phyloP scores from a whole-genome alignment of 2,329 filamentous ascomycete genomes.

The Neonectria hederae region DNA sequence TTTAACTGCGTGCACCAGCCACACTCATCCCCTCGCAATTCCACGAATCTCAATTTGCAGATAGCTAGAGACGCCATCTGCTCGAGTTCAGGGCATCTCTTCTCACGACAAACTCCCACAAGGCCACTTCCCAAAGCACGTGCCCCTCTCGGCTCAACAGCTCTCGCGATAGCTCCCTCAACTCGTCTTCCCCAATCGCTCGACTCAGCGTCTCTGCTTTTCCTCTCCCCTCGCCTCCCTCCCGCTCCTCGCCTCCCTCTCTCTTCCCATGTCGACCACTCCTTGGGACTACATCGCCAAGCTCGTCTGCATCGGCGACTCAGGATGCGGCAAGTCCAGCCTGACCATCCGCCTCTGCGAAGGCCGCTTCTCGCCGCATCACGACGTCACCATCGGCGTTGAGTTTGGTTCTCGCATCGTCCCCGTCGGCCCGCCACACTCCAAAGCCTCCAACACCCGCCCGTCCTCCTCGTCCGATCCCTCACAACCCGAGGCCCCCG shows the following conservation, averaged over 20 bases:
- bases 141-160: conserved; percentile 15
- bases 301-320: conserved; percentile 97
- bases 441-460: conserved; percentile 52
- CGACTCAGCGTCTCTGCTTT: neutral
- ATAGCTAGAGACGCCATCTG: conserved; percentile 6
- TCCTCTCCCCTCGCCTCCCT: neutral
- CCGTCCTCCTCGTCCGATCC: conserved; percentile 32
- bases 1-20: conserved; percentile 6
- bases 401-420: conserved; percentile 96
- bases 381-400: conserved; percentile 97
- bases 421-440: conserved; percentile 84
- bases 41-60: neutral
- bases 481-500: conserved; percentile 30
- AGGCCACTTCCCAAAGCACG: conserved; percentile 21
- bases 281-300: conserved; percentile 99
- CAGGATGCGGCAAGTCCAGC: conserved; percentile 93
- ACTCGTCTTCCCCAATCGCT: neutral
- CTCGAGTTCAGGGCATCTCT: neutral
- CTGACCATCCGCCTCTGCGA: conserved; percentile 96
- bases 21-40: neutral
- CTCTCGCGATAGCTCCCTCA: conserved; percentile 10
- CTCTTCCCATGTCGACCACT: conserved; percentile 63
- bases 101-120: neutral
- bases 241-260: conserved; percentile 1
- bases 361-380: conserved; percentile 91